A percentile compares a stretch with the other conserved stretches of the same genome.
These are phyloP conservation scores for Aureobasidium sp. DNA, from an alignment of 2,329 filamentous ascomycete species.

Conservation along the genomic window DNA sequence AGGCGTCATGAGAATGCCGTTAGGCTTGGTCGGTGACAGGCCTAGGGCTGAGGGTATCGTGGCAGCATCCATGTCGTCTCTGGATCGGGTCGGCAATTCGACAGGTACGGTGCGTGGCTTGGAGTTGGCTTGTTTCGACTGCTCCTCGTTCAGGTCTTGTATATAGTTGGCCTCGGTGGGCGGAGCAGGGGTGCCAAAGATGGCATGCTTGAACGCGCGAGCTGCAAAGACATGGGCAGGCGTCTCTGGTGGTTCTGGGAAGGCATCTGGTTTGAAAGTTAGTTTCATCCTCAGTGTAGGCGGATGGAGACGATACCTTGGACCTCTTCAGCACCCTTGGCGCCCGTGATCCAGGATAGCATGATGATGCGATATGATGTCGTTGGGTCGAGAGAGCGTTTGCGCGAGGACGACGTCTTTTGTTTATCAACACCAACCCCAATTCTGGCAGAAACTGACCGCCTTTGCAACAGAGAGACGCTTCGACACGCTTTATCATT, in stretches of 20 bases:
- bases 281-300: neutral
- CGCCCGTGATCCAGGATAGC: constrained; percentile 20
- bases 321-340: constrained; percentile 2
- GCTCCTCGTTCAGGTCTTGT: neutral
- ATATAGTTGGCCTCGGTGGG: constrained; percentile 32
- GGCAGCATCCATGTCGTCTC: neutral
- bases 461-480: neutral
- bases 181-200: constrained; percentile 57
- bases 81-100: neutral
- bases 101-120: neutral
- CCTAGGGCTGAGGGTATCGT: neutral
- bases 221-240: constrained; percentile 61
- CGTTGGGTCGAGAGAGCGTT: neutral
- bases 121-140: neutral
- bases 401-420: neutral
- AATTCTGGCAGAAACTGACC: neutral
- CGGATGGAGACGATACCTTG: neutral
- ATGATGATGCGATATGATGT: constrained; percentile 16
- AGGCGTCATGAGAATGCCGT: constrained; percentile 57
- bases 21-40: constrained; percentile 40
- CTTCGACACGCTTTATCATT: neutral
- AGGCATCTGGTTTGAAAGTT: neutral
- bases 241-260: constrained; percentile 53
- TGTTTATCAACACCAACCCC: constrained; percentile 1
- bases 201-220: constrained; percentile 58